Percentiles rank a stretch among this genome's conserved stretches.
Conservation (phyloP, 208 protist genomes). For the Trypanosoma scelopori region DNA sequence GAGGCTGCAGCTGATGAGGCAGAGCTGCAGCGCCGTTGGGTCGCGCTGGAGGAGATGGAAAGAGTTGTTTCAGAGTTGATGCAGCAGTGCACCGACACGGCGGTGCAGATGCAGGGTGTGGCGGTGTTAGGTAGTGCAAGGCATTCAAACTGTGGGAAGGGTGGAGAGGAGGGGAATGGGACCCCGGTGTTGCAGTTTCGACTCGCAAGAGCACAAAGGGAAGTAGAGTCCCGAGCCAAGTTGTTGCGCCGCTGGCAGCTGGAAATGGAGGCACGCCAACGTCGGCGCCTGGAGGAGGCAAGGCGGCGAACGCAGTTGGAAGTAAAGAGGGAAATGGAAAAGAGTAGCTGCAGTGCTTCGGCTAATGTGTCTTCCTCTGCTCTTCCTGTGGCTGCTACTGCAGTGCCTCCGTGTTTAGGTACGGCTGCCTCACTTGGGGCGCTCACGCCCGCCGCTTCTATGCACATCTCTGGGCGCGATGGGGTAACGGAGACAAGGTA, state of each 20-base stretch:
- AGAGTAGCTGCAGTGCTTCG: not conserved
- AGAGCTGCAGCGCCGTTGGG: conserved; percentile 38
- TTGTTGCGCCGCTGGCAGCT: conserved; percentile 38
- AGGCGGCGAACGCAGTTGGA: conserved; percentile 22
- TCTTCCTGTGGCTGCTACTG: no score
- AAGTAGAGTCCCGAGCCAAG: conserved; percentile 40
- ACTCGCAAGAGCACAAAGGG: conserved; percentile 38
- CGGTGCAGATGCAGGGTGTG: not conserved
- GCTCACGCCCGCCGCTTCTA: conserved; percentile 1
- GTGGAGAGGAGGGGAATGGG: conserved; percentile 2
- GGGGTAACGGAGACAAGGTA: not conserved
- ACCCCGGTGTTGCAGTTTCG: conserved; percentile 34
- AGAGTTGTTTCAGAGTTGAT: conserved; percentile 20
- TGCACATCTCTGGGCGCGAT: no score
- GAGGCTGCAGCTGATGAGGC: conserved; percentile 50
- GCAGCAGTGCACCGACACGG: conserved; percentile 1
- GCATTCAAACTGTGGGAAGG: not conserved
- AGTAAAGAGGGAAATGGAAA: not conserved
- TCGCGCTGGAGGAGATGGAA: conserved; percentile 37
- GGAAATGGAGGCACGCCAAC: conserved; percentile 42
- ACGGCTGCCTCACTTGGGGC: not conserved
- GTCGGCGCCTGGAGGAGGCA: conserved; percentile 32
- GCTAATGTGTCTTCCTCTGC: not conserved
- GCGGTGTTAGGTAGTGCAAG: not conserved
- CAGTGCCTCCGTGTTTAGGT: not conserved